Evolutionary conservation across 2,329 filamentous ascomycete species (phyloP).

Genomic region (Epichloe uncinata): DNA sequence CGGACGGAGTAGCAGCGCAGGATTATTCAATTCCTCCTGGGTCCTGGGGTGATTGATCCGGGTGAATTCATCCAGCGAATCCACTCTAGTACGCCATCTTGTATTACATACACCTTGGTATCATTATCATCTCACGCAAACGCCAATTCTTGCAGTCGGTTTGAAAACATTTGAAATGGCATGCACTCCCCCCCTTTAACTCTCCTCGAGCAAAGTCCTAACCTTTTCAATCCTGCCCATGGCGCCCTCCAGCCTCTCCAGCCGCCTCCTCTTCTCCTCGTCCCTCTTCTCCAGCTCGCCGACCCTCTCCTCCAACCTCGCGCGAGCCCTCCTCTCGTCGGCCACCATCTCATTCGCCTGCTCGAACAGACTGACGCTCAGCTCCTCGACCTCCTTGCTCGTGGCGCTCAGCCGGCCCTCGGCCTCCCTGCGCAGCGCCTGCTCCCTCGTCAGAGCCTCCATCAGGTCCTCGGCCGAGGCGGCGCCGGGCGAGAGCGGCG

Average conservation of each 20-base stretch:
- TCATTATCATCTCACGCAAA: too few species aligned
- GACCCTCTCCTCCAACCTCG: constrained; percentile 58
- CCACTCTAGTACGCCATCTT: too few species aligned
- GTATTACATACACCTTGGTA: too few species aligned
- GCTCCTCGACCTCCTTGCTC: constrained; percentile 63
- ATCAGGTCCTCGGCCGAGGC: constrained; percentile 37
- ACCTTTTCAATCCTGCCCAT: constrained; percentile 60
- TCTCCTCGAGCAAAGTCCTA: constrained; percentile 40
- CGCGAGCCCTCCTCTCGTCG: constrained; percentile 55
- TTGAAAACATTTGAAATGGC: too few species aligned
- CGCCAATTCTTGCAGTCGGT: too few species aligned
- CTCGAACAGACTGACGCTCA: constrained; percentile 62
- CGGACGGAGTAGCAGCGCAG: too few species aligned
- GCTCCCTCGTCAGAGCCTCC: constrained; percentile 51
- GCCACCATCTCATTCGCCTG: constrained; percentile 85
- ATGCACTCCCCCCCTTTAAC: not conserved
- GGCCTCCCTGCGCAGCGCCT: constrained; percentile 51
- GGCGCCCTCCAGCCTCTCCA: constrained; percentile 60
- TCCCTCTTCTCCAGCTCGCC: constrained; percentile 57
- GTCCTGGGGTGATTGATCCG: too few species aligned
- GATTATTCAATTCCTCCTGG: too few species aligned
- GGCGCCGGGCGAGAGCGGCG: constrained; percentile 5
- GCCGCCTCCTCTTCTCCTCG: constrained; percentile 50
- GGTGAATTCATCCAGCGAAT: too few species aligned
- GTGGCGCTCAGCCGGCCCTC: constrained; percentile 55